A percentile compares a stretch with the other conserved stretches of the same genome.
These are phyloP conservation scores for Clathrospora elynae DNA, from an alignment of 2,329 filamentous ascomycete species.

Conservation along the genomic window DNA sequence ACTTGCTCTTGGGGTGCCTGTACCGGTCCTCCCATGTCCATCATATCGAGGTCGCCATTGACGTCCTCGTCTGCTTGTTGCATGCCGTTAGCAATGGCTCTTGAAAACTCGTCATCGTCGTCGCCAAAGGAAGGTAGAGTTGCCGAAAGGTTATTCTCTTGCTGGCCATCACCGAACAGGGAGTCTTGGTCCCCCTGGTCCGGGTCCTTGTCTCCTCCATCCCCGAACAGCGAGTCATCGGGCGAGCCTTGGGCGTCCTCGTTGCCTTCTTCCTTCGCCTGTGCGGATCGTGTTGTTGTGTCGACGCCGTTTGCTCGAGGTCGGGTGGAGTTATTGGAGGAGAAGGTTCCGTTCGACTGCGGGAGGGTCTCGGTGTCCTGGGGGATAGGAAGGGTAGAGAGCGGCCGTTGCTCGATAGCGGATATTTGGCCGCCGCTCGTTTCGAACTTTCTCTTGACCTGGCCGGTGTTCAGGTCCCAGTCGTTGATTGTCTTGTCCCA, in stretches of 20 bases:
- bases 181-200: conserved; percentile 72
- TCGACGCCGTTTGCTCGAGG: conserved; percentile 55
- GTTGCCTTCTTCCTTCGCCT: conserved; percentile 46
- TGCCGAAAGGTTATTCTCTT: conserved; percentile 44
- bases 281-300: conserved; percentile 35
- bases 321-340: conserved; percentile 71
- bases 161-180: conserved; percentile 79
- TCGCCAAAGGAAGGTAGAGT: conserved; percentile 66
- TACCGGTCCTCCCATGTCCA: conserved; percentile 52
- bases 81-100: conserved; percentile 66
- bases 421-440: conserved; percentile 84
- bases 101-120: conserved; percentile 82
- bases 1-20: conserved; percentile 44
- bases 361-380: conserved; percentile 66
- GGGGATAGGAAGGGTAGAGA: conserved; percentile 75
- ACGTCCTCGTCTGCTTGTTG: conserved; percentile 53
- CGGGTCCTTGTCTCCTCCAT: conserved; percentile 76
- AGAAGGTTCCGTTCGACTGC: conserved; percentile 68
- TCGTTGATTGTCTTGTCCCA: conserved; percentile 96
- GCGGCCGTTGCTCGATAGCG: conserved; percentile 81
- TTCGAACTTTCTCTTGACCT: conserved; percentile 74
- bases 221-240: conserved; percentile 82
- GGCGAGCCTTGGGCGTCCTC: conserved; percentile 68
- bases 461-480: conserved; percentile 91
- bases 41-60: conserved; percentile 52